Conservation (phyloP, 768 basidiomycete genomes). For the Serendipita indica region DNA sequence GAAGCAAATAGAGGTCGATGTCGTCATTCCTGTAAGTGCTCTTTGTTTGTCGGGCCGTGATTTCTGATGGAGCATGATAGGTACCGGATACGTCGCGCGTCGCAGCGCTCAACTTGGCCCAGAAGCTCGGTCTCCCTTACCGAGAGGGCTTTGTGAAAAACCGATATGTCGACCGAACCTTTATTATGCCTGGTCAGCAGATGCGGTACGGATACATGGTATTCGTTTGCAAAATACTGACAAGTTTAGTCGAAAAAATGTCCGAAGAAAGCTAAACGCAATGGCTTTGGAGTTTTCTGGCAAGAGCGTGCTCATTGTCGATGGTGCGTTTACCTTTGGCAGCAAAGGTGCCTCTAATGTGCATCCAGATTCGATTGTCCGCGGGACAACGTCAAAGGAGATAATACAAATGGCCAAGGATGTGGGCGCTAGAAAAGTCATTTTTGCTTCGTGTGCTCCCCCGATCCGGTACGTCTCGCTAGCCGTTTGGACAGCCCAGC, state of each 20-base stretch:
- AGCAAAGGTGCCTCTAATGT: not conserved
- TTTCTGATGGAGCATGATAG: constrained; percentile 23
- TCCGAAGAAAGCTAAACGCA: constrained; percentile 87
- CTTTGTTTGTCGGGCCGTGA: not conserved
- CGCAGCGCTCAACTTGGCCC: constrained; percentile 88
- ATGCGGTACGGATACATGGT: constrained; percentile 44
- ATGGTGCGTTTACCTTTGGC: constrained; percentile 40
- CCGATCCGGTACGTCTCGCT: constrained; percentile 60
- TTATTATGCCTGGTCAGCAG: constrained; percentile 99
- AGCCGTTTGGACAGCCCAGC: not conserved
- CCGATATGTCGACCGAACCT: constrained; percentile 93
- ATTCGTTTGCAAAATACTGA: no score
- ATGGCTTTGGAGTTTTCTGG: constrained; percentile 92
- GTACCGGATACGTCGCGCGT: constrained; percentile 96
- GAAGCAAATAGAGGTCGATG: constrained; percentile 65
- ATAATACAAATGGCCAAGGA: constrained; percentile 99
- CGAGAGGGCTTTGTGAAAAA: constrained; percentile 99
- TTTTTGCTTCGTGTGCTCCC: constrained; percentile 93
- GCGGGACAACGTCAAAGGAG: constrained; percentile 96
- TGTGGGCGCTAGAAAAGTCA: constrained; percentile 90
- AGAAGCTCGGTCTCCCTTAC: constrained; percentile 78
- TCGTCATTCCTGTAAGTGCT: constrained; percentile 75
- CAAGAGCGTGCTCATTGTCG: constrained; percentile 90
- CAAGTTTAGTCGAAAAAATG: constrained; percentile 71
- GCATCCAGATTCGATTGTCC: constrained; percentile 80